Conservation (phyloP, 2,329 filamentous ascomycete genomes). For the Leptodontidium sp. region DNA sequence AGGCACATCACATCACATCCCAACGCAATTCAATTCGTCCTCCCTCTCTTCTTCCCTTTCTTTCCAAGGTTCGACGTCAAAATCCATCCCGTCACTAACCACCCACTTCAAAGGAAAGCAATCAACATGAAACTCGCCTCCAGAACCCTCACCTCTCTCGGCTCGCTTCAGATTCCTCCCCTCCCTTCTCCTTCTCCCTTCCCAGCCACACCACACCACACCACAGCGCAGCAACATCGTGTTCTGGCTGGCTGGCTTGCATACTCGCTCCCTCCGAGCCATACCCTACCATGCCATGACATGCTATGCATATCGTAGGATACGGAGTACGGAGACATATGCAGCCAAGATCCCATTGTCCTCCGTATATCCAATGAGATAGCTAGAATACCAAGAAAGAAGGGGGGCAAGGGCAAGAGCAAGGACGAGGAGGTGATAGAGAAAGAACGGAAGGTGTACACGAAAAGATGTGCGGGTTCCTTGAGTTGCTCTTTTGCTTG, state of each 20-base stretch:
- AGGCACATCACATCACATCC: no score
- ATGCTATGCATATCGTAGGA: no score
- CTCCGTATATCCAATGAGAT: neutral
- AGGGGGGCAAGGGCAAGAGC: neutral
- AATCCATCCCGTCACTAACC: no score
- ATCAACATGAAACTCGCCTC: conserved; percentile 18
- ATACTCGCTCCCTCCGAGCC: no score
- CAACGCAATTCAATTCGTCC: no score
- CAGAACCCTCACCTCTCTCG: neutral
- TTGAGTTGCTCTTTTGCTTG: neutral
- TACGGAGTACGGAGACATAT: neutral
- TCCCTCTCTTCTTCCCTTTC: no score
- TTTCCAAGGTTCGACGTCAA: no score
- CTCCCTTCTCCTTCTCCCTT: neutral
- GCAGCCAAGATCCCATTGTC: neutral
- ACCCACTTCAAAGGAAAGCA: neutral
- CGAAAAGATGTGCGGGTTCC: neutral
- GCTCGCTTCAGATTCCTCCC: conserved; percentile 13
- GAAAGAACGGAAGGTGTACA: neutral
- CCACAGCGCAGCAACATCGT: neutral
- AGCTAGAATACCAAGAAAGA: neutral
- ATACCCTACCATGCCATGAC: no score
- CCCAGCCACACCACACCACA: neutral
- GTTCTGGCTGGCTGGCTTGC: no score
- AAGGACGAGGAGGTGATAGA: no score